Conservation (phyloP, 1,284 basidiomycete species). For the Stygiomarasmius scandens region DNA sequence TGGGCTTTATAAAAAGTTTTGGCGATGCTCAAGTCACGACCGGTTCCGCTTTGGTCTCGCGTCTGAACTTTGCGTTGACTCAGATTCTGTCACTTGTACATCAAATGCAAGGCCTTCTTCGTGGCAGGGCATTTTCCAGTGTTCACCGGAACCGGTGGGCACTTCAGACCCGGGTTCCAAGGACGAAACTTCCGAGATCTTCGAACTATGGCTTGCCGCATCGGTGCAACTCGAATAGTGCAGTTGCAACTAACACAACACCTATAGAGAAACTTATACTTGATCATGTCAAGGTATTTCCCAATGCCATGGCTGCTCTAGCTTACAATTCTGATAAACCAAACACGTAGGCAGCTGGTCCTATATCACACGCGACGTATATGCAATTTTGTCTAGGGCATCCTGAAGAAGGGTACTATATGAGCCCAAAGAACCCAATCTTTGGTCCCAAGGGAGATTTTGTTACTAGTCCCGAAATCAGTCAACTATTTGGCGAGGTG, state of each 20-base stretch:
- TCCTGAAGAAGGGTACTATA: conserved; percentile 90
- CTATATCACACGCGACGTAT: conserved; percentile 83
- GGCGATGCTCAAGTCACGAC: background rate
- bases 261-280: conserved; percentile 13
- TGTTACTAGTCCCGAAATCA: conserved; percentile 96
- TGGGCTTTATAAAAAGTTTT: background rate
- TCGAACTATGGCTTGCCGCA: background rate
- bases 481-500: conserved; percentile 96
- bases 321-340: background rate
- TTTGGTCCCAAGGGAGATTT: conserved; percentile 93
- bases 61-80: background rate
- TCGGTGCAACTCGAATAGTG: background rate
- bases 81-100: too few relatives aligned
- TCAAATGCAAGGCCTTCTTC: background rate
- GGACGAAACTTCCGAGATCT: background rate
- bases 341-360: conserved; percentile 74
- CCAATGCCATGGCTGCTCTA: background rate
- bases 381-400: conserved; percentile 89
- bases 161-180: background rate
- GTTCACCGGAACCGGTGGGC: background rate
- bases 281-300: conserved; percentile 12
- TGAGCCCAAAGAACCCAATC: conserved; percentile 70
- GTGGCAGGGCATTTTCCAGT: background rate
- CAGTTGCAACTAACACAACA: background rate
- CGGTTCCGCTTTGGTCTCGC: background rate